These are phyloP conservation scores for Psilocybe mexicana DNA, from an alignment of 1,284 basidiomycete species.

Conservation along the genomic window DNA sequence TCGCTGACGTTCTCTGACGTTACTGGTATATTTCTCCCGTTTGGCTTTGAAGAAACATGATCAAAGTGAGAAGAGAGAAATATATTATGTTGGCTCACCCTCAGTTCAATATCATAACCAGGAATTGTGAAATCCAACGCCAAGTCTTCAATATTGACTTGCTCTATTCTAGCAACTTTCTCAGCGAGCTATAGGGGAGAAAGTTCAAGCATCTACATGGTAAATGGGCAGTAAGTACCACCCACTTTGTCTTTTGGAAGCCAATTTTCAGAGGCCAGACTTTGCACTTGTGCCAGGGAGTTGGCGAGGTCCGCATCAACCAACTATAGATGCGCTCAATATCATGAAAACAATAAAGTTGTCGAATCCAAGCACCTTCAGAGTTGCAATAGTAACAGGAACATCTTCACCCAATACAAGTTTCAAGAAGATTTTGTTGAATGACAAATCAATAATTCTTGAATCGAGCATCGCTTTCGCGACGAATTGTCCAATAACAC, in stretches of 20 bases:
- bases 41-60: conserved; percentile 47
- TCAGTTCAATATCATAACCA: conserved; percentile 91
- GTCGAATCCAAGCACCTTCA: conserved; percentile 55
- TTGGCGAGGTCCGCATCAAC: conserved; percentile 86
- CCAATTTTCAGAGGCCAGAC: conserved; percentile 44
- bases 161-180: conserved; percentile 59
- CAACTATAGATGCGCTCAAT: conserved; percentile 40
- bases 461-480: conserved; percentile 98
- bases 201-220: background rate
- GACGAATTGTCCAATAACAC: conserved; percentile 94
- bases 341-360: background rate
- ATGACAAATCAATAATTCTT: conserved; percentile 93
- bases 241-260: conserved; percentile 56
- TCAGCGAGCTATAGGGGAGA: conserved; percentile 43
- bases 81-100: conserved; percentile 46
- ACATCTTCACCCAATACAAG: conserved; percentile 85
- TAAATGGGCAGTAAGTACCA: background rate
- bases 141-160: conserved; percentile 81
- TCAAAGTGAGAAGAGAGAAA: background rate
- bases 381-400: conserved; percentile 78
- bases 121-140: conserved; percentile 96
- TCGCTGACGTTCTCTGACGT: conserved; percentile 86
- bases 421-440: conserved; percentile 92
- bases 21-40: conserved; percentile 79
- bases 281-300: conserved; percentile 81